Evolutionary conservation across 179 eudicot species (phyloP).

Genomic region (Nepenthes alata): DNA sequence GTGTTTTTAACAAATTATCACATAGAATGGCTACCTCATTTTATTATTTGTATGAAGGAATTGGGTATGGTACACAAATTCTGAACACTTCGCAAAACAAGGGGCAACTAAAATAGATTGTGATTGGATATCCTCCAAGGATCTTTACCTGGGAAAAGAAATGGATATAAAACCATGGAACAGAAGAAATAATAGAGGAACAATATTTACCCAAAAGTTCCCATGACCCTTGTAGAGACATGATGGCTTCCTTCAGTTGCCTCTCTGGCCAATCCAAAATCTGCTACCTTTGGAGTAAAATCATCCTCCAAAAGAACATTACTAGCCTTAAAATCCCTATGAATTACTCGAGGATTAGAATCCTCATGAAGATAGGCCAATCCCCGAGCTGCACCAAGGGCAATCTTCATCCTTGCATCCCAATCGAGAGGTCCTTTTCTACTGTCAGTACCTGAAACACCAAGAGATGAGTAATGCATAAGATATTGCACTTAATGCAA

Average conservation of each 20-base stretch:
- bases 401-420: conserved; percentile 90
- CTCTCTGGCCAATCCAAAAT: conserved; percentile 95
- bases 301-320: conserved; percentile 83
- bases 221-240: conserved; percentile 92
- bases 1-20: no score
- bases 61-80: no score
- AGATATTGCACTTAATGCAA: background rate
- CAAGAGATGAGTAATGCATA: conserved; percentile 8
- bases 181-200: background rate
- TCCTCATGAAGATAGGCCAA: conserved; percentile 97
- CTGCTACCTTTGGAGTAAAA: conserved; percentile 87
- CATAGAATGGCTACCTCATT: no score
- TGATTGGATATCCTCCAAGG: no score
- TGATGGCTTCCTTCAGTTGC: conserved; percentile 93
- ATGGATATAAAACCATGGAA: no score
- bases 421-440: conserved; percentile 65
- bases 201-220: conserved; percentile 78
- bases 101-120: no score
- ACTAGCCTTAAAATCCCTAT: conserved; percentile 87
- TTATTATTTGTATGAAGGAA: no score
- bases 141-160: no score
- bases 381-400: conserved; percentile 96
- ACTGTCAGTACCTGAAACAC: conserved; percentile 52
- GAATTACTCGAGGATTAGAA: conserved; percentile 93
- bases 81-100: no score